Conservation (phyloP, 2,329 filamentous ascomycete species). For the Cytospora piceae region DNA sequence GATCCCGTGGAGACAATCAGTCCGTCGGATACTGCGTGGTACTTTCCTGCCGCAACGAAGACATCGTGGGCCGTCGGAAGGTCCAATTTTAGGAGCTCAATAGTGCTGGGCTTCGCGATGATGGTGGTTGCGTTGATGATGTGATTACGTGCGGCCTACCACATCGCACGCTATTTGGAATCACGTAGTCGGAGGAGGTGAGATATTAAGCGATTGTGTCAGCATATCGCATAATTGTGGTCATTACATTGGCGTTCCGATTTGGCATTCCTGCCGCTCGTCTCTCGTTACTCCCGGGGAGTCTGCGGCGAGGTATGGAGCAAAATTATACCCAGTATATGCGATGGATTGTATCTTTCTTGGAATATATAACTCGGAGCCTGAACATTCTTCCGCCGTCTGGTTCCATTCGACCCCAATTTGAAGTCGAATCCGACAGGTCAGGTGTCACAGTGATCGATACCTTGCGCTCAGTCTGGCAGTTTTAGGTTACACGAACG, state of each 20-base stretch:
- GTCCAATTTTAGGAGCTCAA: not conserved
- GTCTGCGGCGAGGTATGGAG: not conserved
- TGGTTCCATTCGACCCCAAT: not conserved
- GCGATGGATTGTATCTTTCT: not conserved
- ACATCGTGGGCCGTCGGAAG: constrained; percentile 15
- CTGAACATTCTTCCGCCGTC: not conserved
- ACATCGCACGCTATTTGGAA: not conserved
- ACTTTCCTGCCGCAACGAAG: constrained; percentile 26
- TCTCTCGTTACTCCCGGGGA: constrained; percentile 1
- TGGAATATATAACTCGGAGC: not conserved
- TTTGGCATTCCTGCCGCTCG: constrained; percentile 3
- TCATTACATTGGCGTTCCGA: constrained; percentile 14
- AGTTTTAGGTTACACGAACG: not conserved
- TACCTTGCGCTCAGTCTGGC: not conserved
- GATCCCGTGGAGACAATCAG: constrained; percentile 20
- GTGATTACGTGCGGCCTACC: not conserved
- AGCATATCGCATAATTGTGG: not conserved
- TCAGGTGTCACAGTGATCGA: not conserved
- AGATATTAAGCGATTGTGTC: not conserved
- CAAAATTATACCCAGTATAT: constrained; percentile 20
- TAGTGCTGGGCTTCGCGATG: constrained; percentile 6
- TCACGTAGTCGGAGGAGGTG: not conserved
- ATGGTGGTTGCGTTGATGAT: not conserved
- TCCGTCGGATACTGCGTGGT: constrained; percentile 30
- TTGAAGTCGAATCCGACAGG: not conserved